A percentile compares a stretch with the other conserved stretches of the same genome.
phyloP scores from a whole-genome alignment of 257 asterid species.

The Nicotiana attenuata region DNA sequence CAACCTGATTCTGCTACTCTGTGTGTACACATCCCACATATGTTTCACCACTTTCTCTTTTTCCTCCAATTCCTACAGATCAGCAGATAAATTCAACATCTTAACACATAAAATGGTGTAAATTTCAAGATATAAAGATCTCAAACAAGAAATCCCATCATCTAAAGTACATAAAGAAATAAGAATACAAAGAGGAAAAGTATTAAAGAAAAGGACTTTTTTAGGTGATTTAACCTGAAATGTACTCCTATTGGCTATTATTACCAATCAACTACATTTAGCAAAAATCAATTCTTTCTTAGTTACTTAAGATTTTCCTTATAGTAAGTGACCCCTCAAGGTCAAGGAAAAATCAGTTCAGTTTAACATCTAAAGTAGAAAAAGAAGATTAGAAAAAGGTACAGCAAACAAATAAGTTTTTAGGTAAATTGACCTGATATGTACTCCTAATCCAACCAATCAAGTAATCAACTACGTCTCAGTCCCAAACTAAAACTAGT shows the following conservation, averaged over 20 bases:
- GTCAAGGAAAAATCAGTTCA: background rate
- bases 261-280: background rate
- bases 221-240: background rate
- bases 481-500: background rate
- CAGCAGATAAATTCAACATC: background rate
- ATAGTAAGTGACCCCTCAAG: background rate
- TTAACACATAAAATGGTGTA: background rate
- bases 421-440: background rate
- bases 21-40: slow-evolving; percentile 89
- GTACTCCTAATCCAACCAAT: background rate
- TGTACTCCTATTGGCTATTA: background rate
- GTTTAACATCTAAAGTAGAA: background rate
- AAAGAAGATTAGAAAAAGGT: background rate
- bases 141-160: background rate
- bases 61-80: slow-evolving; percentile 73
- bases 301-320: background rate
- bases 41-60: slow-evolving; percentile 80
- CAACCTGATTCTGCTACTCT: slow-evolving; percentile 42
- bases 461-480: background rate
- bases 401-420: background rate
- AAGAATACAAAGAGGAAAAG: background rate
- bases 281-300: background rate
- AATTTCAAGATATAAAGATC: background rate
- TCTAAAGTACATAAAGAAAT: background rate
- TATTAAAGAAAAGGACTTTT: background rate